Percentiles rank a stretch among this genome's conserved stretches.
Evolutionary conservation across 805 yeast genomes (phyloP).

Genomic region (Spathaspora hagerdaliae): DNA sequence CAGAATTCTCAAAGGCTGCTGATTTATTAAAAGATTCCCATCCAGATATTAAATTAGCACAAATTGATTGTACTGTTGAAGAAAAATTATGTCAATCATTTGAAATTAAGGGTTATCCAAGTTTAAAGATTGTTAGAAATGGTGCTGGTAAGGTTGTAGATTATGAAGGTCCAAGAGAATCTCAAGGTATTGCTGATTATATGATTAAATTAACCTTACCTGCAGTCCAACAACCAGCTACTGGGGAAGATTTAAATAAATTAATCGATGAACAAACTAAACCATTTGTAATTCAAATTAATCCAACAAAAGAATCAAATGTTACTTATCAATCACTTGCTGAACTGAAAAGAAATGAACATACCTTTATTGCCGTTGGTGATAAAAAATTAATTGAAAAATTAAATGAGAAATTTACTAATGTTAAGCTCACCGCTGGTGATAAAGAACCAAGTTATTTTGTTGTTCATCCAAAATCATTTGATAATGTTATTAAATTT

Average conservation of each 20-base stretch:
- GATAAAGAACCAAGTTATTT: slow-evolving; percentile 36
- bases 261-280: slow-evolving; percentile 46
- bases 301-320: slow-evolving; percentile 32
- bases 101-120: slow-evolving; percentile 80
- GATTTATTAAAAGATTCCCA: slow-evolving; percentile 47
- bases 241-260: slow-evolving; percentile 47
- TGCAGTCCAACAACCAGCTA: slow-evolving; percentile 44
- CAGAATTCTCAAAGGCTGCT: slow-evolving; percentile 74
- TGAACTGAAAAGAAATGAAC: slow-evolving; percentile 55
- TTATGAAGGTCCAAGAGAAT: slow-evolving; percentile 81
- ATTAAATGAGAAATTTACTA: slow-evolving; percentile 30
- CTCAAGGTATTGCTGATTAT: slow-evolving; percentile 71
- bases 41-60: slow-evolving; percentile 69
- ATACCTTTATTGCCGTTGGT: slow-evolving; percentile 47
- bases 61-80: slow-evolving; percentile 81
- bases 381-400: slow-evolving; percentile 37
- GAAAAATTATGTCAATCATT: slow-evolving; percentile 63
- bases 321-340: slow-evolving; percentile 65
- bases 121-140: slow-evolving; percentile 71
- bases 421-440: slow-evolving; percentile 16
- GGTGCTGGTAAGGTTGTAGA: slow-evolving; percentile 47
- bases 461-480: slow-evolving; percentile 44
- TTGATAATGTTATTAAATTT: slow-evolving; percentile 46
- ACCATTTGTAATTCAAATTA: slow-evolving; percentile 55
- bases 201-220: slow-evolving; percentile 84